These are phyloP conservation scores for Periconia digitata DNA, from an alignment of 2,329 filamentous ascomycete species.

Conservation along the genomic window DNA sequence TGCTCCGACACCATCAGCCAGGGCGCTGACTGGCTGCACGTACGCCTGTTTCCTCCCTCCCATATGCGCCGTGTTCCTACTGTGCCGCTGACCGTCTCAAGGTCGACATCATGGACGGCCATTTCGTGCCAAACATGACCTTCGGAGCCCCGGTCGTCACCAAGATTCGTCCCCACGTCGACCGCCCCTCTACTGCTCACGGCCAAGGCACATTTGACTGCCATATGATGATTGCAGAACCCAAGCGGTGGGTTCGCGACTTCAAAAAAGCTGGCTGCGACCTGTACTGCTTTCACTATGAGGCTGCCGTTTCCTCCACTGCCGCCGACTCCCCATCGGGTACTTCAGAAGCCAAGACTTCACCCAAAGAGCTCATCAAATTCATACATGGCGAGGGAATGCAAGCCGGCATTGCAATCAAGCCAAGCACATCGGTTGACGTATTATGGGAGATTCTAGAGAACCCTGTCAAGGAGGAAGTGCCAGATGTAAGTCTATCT, in stretches of 20 bases:
- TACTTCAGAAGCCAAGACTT: slow-evolving; percentile 71
- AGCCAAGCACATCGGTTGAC: slow-evolving; percentile 86
- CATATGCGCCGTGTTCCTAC: slow-evolving; percentile 6
- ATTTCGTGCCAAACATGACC: slow-evolving; percentile 98
- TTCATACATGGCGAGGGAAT: slow-evolving; percentile 90
- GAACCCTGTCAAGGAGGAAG: slow-evolving; percentile 68
- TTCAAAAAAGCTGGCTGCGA: slow-evolving; percentile 94
- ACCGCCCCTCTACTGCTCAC: slow-evolving; percentile 66
- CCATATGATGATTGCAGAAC: slow-evolving; percentile 99
- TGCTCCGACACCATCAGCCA: slow-evolving; percentile 83
- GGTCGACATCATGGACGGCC: slow-evolving; percentile 97
- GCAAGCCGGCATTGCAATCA: slow-evolving; percentile 92
- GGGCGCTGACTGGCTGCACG: slow-evolving; percentile 63
- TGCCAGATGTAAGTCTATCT: slow-evolving; percentile 78
- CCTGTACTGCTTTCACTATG: slow-evolving; percentile 99
- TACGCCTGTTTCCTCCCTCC: slow-evolving; percentile 19
- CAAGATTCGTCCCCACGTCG: slow-evolving; percentile 86
- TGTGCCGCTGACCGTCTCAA: slow-evolving; percentile 72
- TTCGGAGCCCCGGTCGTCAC: slow-evolving; percentile 94
- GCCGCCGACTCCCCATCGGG: slow-evolving; percentile 78
- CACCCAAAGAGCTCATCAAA: slow-evolving; percentile 78
- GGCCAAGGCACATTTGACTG: slow-evolving; percentile 96
- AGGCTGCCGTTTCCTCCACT: slow-evolving; percentile 82
- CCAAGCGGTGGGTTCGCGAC: slow-evolving; percentile 96
- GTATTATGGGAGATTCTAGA: slow-evolving; percentile 91